phyloP scores from a whole-genome alignment of 1,284 basidiomycete genomes.

The Melanopsichium pennsylvanicum region DNA sequence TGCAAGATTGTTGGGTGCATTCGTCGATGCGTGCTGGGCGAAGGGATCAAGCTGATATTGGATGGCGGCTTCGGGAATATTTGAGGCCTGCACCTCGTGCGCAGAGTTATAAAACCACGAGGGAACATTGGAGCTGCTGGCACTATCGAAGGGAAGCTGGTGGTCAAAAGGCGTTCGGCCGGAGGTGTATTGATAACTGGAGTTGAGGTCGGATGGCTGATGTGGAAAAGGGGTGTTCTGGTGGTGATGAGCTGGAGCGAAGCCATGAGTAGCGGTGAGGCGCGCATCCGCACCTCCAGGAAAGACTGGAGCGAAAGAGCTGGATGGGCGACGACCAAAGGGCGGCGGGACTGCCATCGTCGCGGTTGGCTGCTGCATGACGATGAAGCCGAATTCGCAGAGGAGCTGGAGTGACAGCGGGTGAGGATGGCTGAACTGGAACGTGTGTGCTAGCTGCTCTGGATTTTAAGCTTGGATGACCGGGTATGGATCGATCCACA shows the following conservation, averaged over 20 bases:
- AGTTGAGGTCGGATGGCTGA: constrained; percentile 5
- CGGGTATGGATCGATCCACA: neutral
- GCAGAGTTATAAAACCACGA: constrained; percentile 24
- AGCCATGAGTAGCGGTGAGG: constrained; percentile 3
- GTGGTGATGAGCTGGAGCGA: constrained; percentile 6
- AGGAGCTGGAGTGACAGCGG: neutral
- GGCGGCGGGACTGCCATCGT: constrained; percentile 15
- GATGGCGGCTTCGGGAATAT: neutral
- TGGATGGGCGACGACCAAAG: constrained; percentile 16
- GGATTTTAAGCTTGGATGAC: neutral
- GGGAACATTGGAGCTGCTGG: constrained; percentile 12
- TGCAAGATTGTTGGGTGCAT: constrained; percentile 3
- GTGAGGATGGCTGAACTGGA: too few species aligned
- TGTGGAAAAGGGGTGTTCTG: constrained; percentile 1
- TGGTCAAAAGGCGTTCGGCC: constrained; percentile 16
- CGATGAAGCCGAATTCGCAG: neutral
- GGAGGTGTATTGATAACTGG: constrained; percentile 26
- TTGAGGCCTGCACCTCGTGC: constrained; percentile 1
- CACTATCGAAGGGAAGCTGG: constrained; percentile 9
- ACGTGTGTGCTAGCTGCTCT: too few species aligned
- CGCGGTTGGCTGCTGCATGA: constrained; percentile 26
- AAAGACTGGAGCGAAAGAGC: constrained; percentile 5
- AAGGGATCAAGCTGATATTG: constrained; percentile 19
- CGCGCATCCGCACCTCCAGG: constrained; percentile 23
- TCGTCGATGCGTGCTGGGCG: constrained; percentile 4